Base-by-base conservation (phyloP, 306 rosid species). In the Vachellia collinsii region DNA sequence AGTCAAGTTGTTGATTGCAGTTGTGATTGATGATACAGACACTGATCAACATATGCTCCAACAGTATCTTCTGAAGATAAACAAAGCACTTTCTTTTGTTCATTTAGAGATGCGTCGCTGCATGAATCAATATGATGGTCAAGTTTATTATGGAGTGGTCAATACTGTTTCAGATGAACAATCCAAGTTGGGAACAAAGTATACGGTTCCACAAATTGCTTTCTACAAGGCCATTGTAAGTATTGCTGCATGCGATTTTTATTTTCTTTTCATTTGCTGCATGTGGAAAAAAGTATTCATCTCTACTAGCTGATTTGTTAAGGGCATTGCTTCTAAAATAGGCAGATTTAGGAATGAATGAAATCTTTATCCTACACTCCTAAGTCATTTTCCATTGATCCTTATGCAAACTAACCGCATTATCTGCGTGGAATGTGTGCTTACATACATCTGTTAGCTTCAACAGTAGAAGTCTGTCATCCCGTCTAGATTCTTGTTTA, bases 191-290 rank as follows among this genome's bases (percentile, higher is more conserved):
- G 99, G 99, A 50, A 92, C 99, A 0, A 94, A 86, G 75, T 94
- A 91, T 77, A 83, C 92, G 3, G 90, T 92, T 87, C 94, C 92
- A 0, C 97, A 94, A 84, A 93, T 92, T 89, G 97, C 99, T 64
- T 91, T 94, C 81, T 94, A 90, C 51, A 94, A 94, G 84, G 97
- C 99, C 46, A 85, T 92, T 84, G 99, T 93, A 85, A 89, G 98
- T 86, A 34, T 79, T 58, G 22, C 58, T 77, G 9, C 66, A 51
- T n/a, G 82, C 77, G 48, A 17, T 51, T 84, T 22, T 56, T 37
- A 39, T 61, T 80, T 62, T 74, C 69, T 75, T 11, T 70, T 8
- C 25, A 20, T 66, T 3, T 16, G 67, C 56, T 19, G 36, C 61
- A 13, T 37, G 72, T 74, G 42, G 73, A 62, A 42, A 70, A 39